These are phyloP conservation scores for Meyerozyma sp. DNA, from an alignment of 1,139 yeast genomes.

Conservation along the genomic window DNA sequence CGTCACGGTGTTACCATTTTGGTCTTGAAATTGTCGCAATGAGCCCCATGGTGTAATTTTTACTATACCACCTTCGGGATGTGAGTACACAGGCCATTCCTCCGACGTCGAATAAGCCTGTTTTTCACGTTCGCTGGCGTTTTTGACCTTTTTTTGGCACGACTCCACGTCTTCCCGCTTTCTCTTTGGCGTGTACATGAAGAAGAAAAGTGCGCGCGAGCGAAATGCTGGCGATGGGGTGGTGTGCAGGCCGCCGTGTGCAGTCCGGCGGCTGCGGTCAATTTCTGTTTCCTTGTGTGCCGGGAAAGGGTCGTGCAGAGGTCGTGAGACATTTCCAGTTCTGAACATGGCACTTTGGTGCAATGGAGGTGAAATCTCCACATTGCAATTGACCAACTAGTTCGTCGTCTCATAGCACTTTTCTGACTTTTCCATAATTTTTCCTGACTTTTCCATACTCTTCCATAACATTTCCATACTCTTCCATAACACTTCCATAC, in stretches of 20 bases:
- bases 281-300: no score
- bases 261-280: no score
- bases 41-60: constrained; percentile 63
- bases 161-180: constrained; percentile 14
- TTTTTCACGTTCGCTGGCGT: constrained; percentile 11
- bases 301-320: no score
- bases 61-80: constrained; percentile 61
- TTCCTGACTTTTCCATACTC: no score
- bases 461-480: no score
- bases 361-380: no score
- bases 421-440: no score
- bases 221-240: background rate
- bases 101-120: constrained; percentile 22
- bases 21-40: constrained; percentile 9
- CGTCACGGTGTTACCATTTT: constrained; percentile 9
- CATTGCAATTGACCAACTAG: no score
- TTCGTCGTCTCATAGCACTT: no score
- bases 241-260: background rate
- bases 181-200: constrained; percentile 15
- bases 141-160: constrained; percentile 8
- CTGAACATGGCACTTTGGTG: no score
- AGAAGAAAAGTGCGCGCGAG: constrained; percentile 1
- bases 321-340: no score
- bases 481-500: no score
- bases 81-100: constrained; percentile 58